Evolutionary conservation across 2,329 filamentous ascomycete species (phyloP), one percentile per base, ranked within the genome.

Genomic region (Nigrospora sphaerica): DNA sequence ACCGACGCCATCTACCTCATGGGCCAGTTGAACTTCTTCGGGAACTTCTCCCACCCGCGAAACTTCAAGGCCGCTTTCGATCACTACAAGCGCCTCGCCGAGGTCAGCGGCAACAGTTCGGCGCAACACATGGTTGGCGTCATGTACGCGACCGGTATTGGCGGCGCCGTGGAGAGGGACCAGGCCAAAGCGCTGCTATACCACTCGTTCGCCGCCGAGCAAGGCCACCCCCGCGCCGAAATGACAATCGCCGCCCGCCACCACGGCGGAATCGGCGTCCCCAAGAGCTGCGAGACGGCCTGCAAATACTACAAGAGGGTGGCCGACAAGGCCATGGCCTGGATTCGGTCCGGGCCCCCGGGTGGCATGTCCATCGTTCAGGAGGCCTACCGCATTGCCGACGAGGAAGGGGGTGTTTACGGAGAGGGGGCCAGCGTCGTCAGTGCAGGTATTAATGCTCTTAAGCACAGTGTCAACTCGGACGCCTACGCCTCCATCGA

Each of bases 81-180:
- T 53, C 79, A 88, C 69, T 98, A 97, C 66, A 74, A 86, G 51
- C 75, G 83, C 50, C 76, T 98, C 45, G 88, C 92, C 3, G 75
- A 77, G 16, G 64, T 84, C 49, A 79, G 86, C 54, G 93, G 92
- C 39, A 97, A 98, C 65, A 85, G 81, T 53, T 95, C 92, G 12
- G 93, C 93, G 2, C 89, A 97, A 64, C 86, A 95, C 66, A 96
- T 98, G 92, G 64, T 97, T 40, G 93, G 88, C 0, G 81, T 98
- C 56, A 93, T 95, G 78, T 92, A 98, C 67, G 91, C 91, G 33
- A 98, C 93, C 0, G 93, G 93, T 0, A 76, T 98, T 48, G 91
- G 88, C 14, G 81, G 81, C 32, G 84, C 83, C 1, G 88, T 95
- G 6, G 80, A 87, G 61, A 79, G 81, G 38, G 87, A 98, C 58